A percentile compares a stretch with the other conserved stretches of the same genome.
phyloP scores from a whole-genome alignment of 768 basidiomycete genomes.

The Russula sp. region DNA sequence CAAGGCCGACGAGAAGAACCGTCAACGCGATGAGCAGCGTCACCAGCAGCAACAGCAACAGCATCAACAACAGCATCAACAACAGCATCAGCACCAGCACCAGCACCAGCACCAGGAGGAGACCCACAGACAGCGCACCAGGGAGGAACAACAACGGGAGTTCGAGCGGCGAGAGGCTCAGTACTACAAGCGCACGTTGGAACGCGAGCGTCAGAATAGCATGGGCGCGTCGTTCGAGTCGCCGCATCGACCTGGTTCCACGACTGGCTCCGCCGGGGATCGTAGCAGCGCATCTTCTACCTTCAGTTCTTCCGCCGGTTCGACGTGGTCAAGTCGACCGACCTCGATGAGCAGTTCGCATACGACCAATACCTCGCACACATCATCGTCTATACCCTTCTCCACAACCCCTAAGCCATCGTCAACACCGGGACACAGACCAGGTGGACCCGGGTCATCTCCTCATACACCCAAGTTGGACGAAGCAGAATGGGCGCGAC shows the following conservation, averaged over 20 bases:
- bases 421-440: slow-evolving; percentile 11
- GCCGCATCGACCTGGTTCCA: slow-evolving; percentile 34
- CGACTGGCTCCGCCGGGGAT: slow-evolving; percentile 25
- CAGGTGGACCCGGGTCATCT: slow-evolving; percentile 29
- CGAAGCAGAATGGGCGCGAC: slow-evolving; percentile 60
- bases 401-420: slow-evolving; percentile 23
- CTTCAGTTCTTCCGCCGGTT: slow-evolving; percentile 28
- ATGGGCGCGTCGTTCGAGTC: slow-evolving; percentile 24
- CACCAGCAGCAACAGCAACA: slow-evolving; percentile 35
- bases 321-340: slow-evolving; percentile 29
- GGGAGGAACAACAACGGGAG: slow-evolving; percentile 35
- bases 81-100: slow-evolving; percentile 31
- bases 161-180: slow-evolving; percentile 27
- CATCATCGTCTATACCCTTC: slow-evolving; percentile 20
- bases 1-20: slow-evolving; percentile 37
- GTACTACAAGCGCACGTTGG: slow-evolving; percentile 25
- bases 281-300: slow-evolving; percentile 30
- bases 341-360: slow-evolving; percentile 27
- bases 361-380: slow-evolving; percentile 11
- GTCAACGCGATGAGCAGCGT: slow-evolving; percentile 24
- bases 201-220: slow-evolving; percentile 36
- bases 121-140: slow-evolving; percentile 34
- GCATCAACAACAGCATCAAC: no score
- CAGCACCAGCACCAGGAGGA: slow-evolving; percentile 30
- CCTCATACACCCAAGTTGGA: slow-evolving; percentile 32